Percentiles rank a stretch among this genome's conserved stretches.
Conservation (phyloP, 305 asterid species). For the Withania somnifera region DNA sequence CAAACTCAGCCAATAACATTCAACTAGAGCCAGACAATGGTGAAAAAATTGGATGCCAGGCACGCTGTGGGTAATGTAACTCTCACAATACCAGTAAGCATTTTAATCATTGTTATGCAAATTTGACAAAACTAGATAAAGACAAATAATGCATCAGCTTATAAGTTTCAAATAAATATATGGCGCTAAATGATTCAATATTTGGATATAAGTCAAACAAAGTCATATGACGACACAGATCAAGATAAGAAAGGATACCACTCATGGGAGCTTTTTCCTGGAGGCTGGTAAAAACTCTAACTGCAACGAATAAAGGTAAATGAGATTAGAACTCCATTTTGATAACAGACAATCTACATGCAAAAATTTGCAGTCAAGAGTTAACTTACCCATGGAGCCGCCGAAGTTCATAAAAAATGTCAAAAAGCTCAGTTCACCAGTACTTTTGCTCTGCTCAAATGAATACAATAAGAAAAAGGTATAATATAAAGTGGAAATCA, state of each 20-base stretch:
- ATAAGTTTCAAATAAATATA: neutral
- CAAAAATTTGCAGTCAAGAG: neutral
- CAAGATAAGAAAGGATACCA: constrained; percentile 32
- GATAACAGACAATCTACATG: neutral
- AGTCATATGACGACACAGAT: neutral
- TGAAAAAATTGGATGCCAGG: neutral
- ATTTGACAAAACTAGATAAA: neutral
- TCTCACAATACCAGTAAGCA: neutral
- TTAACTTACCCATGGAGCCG: constrained; percentile 82
- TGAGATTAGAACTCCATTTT: neutral
- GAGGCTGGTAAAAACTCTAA: constrained; percentile 87
- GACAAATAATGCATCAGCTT: neutral
- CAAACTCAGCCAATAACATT: neutral
- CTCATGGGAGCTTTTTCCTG: constrained; percentile 93
- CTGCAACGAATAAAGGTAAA: constrained; percentile 36
- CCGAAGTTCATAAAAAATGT: constrained; percentile 84
- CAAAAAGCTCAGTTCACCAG: constrained; percentile 93
- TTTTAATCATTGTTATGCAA: neutral
- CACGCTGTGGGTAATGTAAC: neutral
- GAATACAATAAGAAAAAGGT: neutral
- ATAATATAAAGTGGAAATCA: neutral
- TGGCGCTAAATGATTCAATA: neutral
- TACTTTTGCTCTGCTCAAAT: constrained; percentile 69
- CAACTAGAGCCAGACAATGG: neutral
- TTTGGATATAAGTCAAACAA: neutral